These are phyloP conservation scores for Gloeostereum incarnatum DNA, from an alignment of 768 basidiomycete species.

Conservation along the genomic window DNA sequence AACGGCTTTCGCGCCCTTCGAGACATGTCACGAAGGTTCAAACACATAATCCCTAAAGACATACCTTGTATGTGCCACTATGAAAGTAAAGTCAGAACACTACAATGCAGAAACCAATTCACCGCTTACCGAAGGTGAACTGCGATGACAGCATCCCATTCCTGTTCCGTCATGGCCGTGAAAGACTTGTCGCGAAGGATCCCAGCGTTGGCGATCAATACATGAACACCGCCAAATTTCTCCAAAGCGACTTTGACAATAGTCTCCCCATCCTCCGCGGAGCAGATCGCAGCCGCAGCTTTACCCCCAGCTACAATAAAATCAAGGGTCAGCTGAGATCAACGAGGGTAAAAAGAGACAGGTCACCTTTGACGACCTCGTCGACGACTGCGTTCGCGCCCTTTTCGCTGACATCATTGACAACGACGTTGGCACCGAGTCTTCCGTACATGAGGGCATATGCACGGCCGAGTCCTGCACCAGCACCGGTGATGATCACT, in stretches of 20 bases:
- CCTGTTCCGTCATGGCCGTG: slow-evolving; percentile 76
- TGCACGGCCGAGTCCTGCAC: slow-evolving; percentile 86
- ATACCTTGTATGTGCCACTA: slow-evolving; percentile 82
- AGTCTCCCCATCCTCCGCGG: slow-evolving; percentile 85
- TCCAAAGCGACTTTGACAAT: slow-evolving; percentile 85
- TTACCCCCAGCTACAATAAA: slow-evolving; percentile 69
- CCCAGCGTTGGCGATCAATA: slow-evolving; percentile 89
- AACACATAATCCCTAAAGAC: neutral
- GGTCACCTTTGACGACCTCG: slow-evolving; percentile 73
- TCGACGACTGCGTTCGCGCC: slow-evolving; percentile 76
- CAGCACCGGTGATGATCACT: slow-evolving; percentile 90
- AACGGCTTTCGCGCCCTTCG: slow-evolving; percentile 84
- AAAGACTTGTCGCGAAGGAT: slow-evolving; percentile 93
- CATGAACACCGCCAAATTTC: slow-evolving; percentile 81
- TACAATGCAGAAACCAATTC: neutral
- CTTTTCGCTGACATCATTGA: slow-evolving; percentile 91
- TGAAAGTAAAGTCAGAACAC: slow-evolving; percentile 4
- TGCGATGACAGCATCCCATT: slow-evolving; percentile 90
- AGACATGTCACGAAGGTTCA: neutral
- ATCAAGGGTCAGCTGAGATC: neutral
- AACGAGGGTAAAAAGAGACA: neutral
- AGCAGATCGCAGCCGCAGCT: slow-evolving; percentile 73
- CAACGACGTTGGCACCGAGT: slow-evolving; percentile 93
- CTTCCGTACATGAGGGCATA: slow-evolving; percentile 89
- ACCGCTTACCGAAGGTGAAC: slow-evolving; percentile 64